Percentiles rank a stretch among this genome's conserved stretches.
These are phyloP conservation scores for Aspergillus cavernicola DNA, from an alignment of 495 filamentous ascomycete genomes.

Conservation along the genomic window DNA sequence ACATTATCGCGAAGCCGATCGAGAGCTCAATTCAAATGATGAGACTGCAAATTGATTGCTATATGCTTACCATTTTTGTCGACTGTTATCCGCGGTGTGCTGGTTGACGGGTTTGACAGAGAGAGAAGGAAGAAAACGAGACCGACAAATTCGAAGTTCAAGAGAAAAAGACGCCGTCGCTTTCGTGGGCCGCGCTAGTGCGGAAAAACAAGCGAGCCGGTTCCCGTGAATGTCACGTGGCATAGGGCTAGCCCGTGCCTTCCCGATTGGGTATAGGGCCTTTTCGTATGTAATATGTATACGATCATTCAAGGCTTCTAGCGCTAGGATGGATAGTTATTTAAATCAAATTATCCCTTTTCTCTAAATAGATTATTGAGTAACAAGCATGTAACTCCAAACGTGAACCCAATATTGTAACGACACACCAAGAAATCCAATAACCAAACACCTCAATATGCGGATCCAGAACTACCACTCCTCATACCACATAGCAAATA, in stretches of 20 bases:
- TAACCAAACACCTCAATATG: neutral
- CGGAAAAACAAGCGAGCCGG: constrained; percentile 18
- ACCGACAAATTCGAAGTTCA: constrained; percentile 22
- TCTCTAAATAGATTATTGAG: too few species aligned
- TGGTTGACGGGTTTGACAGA: constrained; percentile 42
- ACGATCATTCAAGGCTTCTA: too few species aligned
- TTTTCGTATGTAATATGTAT: too few species aligned
- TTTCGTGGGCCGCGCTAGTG: constrained; percentile 39
- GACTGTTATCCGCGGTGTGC: constrained; percentile 41
- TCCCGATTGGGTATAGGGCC: neutral
- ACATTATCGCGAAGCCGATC: constrained; percentile 36
- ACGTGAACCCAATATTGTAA: too few species aligned
- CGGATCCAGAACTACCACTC: neutral
- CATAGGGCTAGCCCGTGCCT: constrained; percentile 16
- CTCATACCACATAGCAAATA: neutral
- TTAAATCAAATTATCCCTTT: too few species aligned
- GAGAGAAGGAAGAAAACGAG: constrained; percentile 22
- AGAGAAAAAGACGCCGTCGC: constrained; percentile 19
- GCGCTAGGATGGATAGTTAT: too few species aligned
- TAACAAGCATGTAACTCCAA: too few species aligned
- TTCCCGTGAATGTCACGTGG: constrained; percentile 14
- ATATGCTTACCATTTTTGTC: constrained; percentile 52
- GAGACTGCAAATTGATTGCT: constrained; percentile 21
- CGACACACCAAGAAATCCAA: too few species aligned
- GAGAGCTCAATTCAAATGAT: constrained; percentile 23